Base-by-base conservation (phyloP, 192 early-diverging fungal genomes). In the Gryganskiella cystojenkinii region DNA sequence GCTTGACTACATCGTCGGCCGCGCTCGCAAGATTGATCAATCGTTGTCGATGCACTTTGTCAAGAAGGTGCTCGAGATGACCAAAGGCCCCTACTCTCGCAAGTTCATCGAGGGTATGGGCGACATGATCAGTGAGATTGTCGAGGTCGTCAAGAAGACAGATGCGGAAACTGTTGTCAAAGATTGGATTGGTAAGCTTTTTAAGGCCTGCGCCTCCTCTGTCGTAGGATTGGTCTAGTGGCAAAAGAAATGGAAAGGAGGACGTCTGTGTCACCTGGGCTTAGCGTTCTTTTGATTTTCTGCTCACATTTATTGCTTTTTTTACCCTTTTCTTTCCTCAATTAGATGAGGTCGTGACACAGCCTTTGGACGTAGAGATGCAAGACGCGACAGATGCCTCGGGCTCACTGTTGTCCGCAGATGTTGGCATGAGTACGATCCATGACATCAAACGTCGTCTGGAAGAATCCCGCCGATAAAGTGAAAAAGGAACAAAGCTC, bases 31-130 rank as follows among this genome's bases (percentile, higher is more conserved):
- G 22, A 78, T 91, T 30, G 91, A 94, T 51, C 89, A 94, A 79
- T 91, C 87, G 46, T 74, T 91, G 37, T 80, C 86, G 43, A 84
- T 88, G 25, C 89, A 92, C 79, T 91, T 91, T 84, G 83, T 93
- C 9, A 75, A 83, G 45, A 84, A 80, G 68, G 84, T 83, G 58
- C 60, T 85, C 19, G 81, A 82, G 46, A 82, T 85, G 83, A 80
- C 79, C 20, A 46, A 64, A 9, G 67, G 66, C 14, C 83, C 83
- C 0, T 85, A 85, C 46, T 82, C 83, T 15, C 57, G 61, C 34
- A 80, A 80, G 31, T 85, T 85, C 56, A 68, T 85, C 1, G 78
- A 80, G 40, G 60, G 72, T 27, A 78, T 85, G 81, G 78, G 70
- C 2, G 76, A 80, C 27, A 79, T 85, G 55, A 67, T 80, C 33